These are phyloP conservation scores for Mycena capillaripes DNA, from an alignment of 768 basidiomycete genomes.

Conservation along the genomic window DNA sequence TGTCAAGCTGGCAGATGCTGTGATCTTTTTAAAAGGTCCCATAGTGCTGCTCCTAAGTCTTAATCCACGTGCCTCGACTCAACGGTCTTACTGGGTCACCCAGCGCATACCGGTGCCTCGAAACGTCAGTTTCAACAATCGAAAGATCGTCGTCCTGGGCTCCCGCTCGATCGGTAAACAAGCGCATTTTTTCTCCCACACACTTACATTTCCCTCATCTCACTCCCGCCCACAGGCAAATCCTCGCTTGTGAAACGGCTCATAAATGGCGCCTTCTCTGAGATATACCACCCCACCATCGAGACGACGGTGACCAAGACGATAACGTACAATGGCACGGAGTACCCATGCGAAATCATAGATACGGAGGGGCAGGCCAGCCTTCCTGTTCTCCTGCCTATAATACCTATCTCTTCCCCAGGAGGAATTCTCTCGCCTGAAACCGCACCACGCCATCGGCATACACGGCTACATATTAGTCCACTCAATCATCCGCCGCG, in stretches of 20 bases:
- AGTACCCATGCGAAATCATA: constrained; percentile 97
- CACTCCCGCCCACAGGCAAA: too few relatives aligned
- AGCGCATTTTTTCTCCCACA: too few relatives aligned
- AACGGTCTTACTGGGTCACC: too few relatives aligned
- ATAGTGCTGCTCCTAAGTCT: too few relatives aligned
- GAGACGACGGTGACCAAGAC: constrained; percentile 90
- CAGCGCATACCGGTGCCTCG: too few relatives aligned
- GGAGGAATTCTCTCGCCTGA: constrained; percentile 98
- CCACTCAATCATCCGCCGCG: constrained; percentile 92
- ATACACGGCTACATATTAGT: constrained; percentile 98
- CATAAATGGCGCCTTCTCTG: constrained; percentile 43
- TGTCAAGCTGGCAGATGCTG: too few relatives aligned
- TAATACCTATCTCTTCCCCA: constrained; percentile 43
- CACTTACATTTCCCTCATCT: too few relatives aligned
- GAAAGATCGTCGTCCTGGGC: too few relatives aligned
- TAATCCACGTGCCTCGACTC: too few relatives aligned
- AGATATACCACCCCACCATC: constrained; percentile 96
- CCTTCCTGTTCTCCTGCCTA: constrained; percentile 39
- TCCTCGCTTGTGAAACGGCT: neutral
- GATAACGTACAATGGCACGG: constrained; percentile 88
- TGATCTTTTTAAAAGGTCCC: too few relatives aligned
- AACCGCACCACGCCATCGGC: constrained; percentile 94
- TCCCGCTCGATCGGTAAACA: too few relatives aligned
- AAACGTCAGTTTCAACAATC: too few relatives aligned
- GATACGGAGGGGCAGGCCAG: constrained; percentile 96